A percentile compares a stretch with the other conserved stretches of the same genome.
Conservation (phyloP, 306 rosid genomes). For the Fragaria iinumae region DNA sequence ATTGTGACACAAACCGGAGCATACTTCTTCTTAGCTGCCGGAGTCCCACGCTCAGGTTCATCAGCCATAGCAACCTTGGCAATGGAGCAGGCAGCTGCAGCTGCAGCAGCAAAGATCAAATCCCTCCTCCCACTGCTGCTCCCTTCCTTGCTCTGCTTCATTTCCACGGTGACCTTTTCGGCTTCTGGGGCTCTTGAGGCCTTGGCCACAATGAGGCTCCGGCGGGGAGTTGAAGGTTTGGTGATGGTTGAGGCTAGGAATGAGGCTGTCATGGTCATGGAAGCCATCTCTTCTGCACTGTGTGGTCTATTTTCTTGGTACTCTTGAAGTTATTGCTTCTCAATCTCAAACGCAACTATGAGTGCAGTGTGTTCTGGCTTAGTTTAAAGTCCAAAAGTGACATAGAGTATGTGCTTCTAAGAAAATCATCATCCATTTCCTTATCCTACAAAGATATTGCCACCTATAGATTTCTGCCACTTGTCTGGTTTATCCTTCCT, state of each 20-base stretch:
- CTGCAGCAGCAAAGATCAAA: slow-evolving; percentile 45
- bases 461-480: slow-evolving; percentile 35
- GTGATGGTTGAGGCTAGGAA: slow-evolving; percentile 32
- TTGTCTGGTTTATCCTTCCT: slow-evolving; percentile 38
- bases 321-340: neutral
- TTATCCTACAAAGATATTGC: slow-evolving; percentile 34
- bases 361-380: neutral
- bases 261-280: slow-evolving; percentile 55
- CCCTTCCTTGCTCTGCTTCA: slow-evolving; percentile 33
- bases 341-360: neutral
- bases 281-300: slow-evolving; percentile 40
- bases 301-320: slow-evolving; percentile 2
- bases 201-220: slow-evolving; percentile 38
- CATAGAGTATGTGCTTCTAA: slow-evolving; percentile 2
- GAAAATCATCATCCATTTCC: slow-evolving; percentile 36
- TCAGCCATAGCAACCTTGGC: slow-evolving; percentile 52
- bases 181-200: slow-evolving; percentile 33
- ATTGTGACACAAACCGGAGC: slow-evolving; percentile 50
- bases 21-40: slow-evolving; percentile 59
- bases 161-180: slow-evolving; percentile 25
- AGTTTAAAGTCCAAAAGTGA: slow-evolving; percentile 21
- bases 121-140: slow-evolving; percentile 51
- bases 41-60: slow-evolving; percentile 50
- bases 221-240: slow-evolving; percentile 22
- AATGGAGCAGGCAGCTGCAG: slow-evolving; percentile 43